Evolutionary conservation across 1,284 basidiomycete genomes (phyloP).

Genomic region (Gastroboletus turbinatus): DNA sequence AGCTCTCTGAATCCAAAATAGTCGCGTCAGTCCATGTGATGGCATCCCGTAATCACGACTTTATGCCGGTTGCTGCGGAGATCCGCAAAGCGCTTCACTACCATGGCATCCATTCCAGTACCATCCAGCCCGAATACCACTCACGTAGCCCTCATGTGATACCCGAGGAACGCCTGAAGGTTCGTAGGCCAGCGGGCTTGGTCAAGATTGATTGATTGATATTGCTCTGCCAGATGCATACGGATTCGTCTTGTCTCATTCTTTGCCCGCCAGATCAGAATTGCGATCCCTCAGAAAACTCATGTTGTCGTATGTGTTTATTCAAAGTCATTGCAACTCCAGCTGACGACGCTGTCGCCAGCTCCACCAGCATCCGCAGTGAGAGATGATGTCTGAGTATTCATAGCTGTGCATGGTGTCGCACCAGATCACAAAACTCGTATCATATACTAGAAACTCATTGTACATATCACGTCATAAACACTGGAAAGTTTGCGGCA

Average conservation of each 20-base stretch:
- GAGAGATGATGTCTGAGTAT: conserved; percentile 24
- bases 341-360: conserved; percentile 21
- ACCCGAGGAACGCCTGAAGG: conserved; percentile 48
- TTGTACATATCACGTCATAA: conserved; percentile 39
- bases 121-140: conserved; percentile 84
- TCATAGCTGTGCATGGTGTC: not conserved
- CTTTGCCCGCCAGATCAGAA: conserved; percentile 61
- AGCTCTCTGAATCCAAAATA: conserved; percentile 84
- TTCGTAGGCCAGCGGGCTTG: conserved; percentile 16
- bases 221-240: conserved; percentile 33
- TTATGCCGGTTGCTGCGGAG: conserved; percentile 86
- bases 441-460: conserved; percentile 5
- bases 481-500: conserved; percentile 70
- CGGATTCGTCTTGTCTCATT: conserved; percentile 50
- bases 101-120: conserved; percentile 92
- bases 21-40: conserved; percentile 96
- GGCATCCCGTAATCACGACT: conserved; percentile 77
- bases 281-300: conserved; percentile 68
- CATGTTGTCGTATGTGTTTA: conserved; percentile 72
- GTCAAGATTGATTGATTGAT: not conserved
- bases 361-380: conserved; percentile 51
- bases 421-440: not conserved
- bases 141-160: conserved; percentile 22
- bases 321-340: not conserved
- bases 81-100: conserved; percentile 85